These are phyloP conservation scores for Phytophthora multivora DNA, from an alignment of 352 stramenopile genomes.

Conservation along the genomic window DNA sequence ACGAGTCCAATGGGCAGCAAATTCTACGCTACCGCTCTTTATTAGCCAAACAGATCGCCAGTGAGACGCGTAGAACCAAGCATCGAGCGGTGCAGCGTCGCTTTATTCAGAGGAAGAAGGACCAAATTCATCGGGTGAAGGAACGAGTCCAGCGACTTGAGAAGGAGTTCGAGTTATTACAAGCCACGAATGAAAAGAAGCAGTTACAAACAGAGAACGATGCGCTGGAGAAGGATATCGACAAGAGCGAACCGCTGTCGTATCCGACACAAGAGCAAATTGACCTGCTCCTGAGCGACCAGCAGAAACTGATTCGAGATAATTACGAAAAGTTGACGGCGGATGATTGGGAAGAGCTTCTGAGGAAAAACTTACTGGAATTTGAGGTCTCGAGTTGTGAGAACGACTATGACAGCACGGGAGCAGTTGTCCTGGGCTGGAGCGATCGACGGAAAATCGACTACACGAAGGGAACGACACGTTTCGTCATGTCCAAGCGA, in stretches of 20 bases:
- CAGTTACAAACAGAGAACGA: slow-evolving; percentile 32
- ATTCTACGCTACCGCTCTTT: slow-evolving; percentile 15
- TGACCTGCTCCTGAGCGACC: slow-evolving; percentile 22
- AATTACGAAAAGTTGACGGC: slow-evolving; percentile 27
- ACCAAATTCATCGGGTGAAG: slow-evolving; percentile 39
- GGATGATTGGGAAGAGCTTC: slow-evolving; percentile 23
- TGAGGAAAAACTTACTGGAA: slow-evolving; percentile 34
- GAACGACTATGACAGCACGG: slow-evolving; percentile 32
- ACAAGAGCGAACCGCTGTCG: slow-evolving; percentile 4
- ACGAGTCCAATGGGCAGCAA: slow-evolving; percentile 8
- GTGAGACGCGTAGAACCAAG: slow-evolving; percentile 42
- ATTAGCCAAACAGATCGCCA: slow-evolving; percentile 12
- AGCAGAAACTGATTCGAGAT: slow-evolving; percentile 38
- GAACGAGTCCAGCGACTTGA: slow-evolving; percentile 33
- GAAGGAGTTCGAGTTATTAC: slow-evolving; percentile 31
- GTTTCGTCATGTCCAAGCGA: slow-evolving; percentile 38
- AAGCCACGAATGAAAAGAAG: slow-evolving; percentile 28
- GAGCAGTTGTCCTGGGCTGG: slow-evolving; percentile 42
- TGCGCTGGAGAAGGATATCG: slow-evolving; percentile 16
- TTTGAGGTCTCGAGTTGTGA: slow-evolving; percentile 26
- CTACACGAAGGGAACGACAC: slow-evolving; percentile 10
- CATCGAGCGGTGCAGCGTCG: slow-evolving; percentile 50
- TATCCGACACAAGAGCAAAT: slow-evolving; percentile 28
- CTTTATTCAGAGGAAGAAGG: slow-evolving; percentile 54
- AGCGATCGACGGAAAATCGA: slow-evolving; percentile 35